These are phyloP conservation scores for Aquilaria agallochum DNA, from an alignment of 441 rosid species.

Conservation along the genomic window DNA sequence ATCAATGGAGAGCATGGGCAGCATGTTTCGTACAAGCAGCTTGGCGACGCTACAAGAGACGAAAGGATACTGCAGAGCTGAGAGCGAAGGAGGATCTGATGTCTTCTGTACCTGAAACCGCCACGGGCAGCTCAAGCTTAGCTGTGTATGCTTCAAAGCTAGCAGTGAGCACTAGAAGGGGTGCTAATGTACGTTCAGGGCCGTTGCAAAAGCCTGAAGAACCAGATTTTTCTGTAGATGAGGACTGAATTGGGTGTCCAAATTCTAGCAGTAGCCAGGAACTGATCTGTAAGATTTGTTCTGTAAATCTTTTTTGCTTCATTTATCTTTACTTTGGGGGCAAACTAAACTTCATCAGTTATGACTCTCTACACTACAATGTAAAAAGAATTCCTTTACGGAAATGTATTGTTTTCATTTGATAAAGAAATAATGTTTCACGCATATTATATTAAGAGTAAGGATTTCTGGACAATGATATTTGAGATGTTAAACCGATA, in stretches of 20 bases:
- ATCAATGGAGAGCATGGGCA: constrained; percentile 76
- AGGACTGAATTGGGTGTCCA: constrained; percentile 29
- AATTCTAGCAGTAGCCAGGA: too few relatives aligned
- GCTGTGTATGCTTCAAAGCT: constrained; percentile 28
- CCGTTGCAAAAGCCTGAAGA: constrained; percentile 74
- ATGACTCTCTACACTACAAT: not conserved
- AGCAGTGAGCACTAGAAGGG: constrained; percentile 32
- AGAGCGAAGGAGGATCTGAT: constrained; percentile 42
- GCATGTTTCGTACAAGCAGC: constrained; percentile 64
- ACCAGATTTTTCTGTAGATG: constrained; percentile 67
- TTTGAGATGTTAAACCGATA: too few relatives aligned
- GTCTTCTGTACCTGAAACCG: constrained; percentile 1
- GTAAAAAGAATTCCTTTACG: not conserved
- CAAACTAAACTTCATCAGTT: not conserved
- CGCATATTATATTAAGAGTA: too few relatives aligned
- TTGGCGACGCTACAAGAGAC: constrained; percentile 47
- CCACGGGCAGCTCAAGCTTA: constrained; percentile 15
- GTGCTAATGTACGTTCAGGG: constrained; percentile 32
- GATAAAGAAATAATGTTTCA: too few relatives aligned
- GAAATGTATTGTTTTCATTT: too few relatives aligned
- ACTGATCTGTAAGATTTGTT: too few relatives aligned
- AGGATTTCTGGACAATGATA: too few relatives aligned
- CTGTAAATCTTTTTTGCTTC: constrained; percentile 11
- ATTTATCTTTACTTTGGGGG: too few relatives aligned
- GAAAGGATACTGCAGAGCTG: constrained; percentile 46